Conservation (phyloP, 1,139 yeast species). For the Suhomyces kunorum region DNA sequence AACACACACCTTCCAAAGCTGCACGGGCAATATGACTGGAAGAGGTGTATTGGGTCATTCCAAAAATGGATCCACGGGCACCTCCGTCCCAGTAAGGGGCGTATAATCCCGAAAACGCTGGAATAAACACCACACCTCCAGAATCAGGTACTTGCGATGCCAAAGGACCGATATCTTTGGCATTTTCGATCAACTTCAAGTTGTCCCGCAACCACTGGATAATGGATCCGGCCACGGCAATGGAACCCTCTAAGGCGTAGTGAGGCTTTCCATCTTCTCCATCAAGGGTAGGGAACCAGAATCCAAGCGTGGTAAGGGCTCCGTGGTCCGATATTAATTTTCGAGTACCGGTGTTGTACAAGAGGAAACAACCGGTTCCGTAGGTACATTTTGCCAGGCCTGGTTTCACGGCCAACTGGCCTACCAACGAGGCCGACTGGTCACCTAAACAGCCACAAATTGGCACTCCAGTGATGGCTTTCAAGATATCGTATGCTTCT, state of each 20-base stretch:
- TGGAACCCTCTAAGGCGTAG: conserved; percentile 91
- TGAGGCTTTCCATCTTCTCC: conserved; percentile 64
- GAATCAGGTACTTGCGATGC: conserved; percentile 80
- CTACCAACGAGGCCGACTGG: conserved; percentile 91
- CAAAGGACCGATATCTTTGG: conserved; percentile 87
- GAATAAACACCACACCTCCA: conserved; percentile 93
- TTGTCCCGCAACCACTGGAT: conserved; percentile 95
- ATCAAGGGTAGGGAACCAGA: conserved; percentile 73
- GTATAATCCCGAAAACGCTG: conserved; percentile 91
- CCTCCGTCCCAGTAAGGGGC: conserved; percentile 97
- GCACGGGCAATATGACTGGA: conserved; percentile 91
- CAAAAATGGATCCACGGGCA: conserved; percentile 90
- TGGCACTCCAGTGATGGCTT: conserved; percentile 60
- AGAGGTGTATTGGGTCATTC: conserved; percentile 85
- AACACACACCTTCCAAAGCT: conserved; percentile 93
- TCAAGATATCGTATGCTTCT: conserved; percentile 52
- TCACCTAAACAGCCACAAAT: conserved; percentile 92
- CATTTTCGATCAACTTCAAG: conserved; percentile 74
- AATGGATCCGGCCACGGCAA: conserved; percentile 94
- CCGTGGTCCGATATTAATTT: conserved; percentile 74
- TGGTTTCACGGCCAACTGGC: conserved; percentile 79
- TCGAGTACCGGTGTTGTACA: conserved; percentile 79
- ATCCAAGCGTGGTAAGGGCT: conserved; percentile 85
- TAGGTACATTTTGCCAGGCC: conserved; percentile 97
- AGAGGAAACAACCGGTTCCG: conserved; percentile 92